Evolutionary conservation across 2,329 filamentous ascomycete species (phyloP).

Genomic region (Cytospora paraplurivora): DNA sequence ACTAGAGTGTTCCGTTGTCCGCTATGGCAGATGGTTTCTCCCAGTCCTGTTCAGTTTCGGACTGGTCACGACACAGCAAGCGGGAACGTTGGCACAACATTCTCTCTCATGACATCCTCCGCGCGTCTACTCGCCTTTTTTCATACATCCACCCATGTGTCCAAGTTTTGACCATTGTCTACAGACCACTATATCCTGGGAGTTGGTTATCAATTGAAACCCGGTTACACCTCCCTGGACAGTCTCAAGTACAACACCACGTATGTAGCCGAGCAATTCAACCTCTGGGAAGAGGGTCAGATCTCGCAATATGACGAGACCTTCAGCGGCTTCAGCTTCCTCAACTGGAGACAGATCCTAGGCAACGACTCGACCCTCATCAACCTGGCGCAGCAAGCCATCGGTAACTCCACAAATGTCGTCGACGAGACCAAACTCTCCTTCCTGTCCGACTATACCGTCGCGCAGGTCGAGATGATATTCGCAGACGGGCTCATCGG

Average conservation of each 20-base stretch:
- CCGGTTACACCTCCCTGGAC: slow-evolving; percentile 39
- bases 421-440: slow-evolving; percentile 44
- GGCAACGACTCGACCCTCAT: slow-evolving; percentile 37
- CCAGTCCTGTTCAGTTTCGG: too few species aligned
- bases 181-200: slow-evolving; percentile 41
- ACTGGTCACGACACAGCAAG: slow-evolving; percentile 29
- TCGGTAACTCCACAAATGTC: slow-evolving; percentile 35
- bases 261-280: slow-evolving; percentile 43
- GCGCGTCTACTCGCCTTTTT: slow-evolving; percentile 38
- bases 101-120: not conserved
- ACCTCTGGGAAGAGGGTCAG: slow-evolving; percentile 39
- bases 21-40: too few species aligned
- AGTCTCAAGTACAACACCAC: slow-evolving; percentile 36
- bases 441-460: slow-evolving; percentile 40
- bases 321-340: slow-evolving; percentile 43
- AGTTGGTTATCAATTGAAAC: slow-evolving; percentile 34
- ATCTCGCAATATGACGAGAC: slow-evolving; percentile 44
- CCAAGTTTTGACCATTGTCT: slow-evolving; percentile 48
- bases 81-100: not conserved
- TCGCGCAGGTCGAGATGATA: slow-evolving; percentile 47
- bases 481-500: slow-evolving; percentile 50
- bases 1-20: too few species aligned
- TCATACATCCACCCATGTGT: too few species aligned
- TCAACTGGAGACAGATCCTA: slow-evolving; percentile 44
- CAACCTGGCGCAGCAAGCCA: slow-evolving; percentile 39